phyloP scores from a whole-genome alignment of 1,284 basidiomycete genomes.

The Trichosporon sp. region DNA sequence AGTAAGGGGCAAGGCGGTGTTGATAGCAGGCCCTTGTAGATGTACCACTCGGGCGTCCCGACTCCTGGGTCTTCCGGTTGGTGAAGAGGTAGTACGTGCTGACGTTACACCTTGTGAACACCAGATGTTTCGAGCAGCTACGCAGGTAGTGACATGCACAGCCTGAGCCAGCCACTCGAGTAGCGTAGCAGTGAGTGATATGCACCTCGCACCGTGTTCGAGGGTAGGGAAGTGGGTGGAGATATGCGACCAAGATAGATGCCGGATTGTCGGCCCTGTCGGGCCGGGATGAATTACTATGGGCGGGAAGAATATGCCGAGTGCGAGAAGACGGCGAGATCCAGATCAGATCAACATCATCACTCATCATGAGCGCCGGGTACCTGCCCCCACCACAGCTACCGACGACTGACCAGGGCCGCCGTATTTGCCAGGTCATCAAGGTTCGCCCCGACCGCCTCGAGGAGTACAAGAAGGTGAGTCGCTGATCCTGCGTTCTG shows the following conservation, averaged over 20 bases:
- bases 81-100: no score
- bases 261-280: neutral
- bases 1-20: no score
- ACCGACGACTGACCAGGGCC: constrained; percentile 58
- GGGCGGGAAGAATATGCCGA: constrained; percentile 4
- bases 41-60: no score
- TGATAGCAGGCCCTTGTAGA: no score
- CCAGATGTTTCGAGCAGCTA: neutral
- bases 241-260: neutral
- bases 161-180: neutral
- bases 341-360: neutral
- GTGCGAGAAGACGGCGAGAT: neutral
- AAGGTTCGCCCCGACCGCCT: constrained; percentile 68
- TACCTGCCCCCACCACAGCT: constrained; percentile 39
- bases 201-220: neutral
- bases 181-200: neutral
- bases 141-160: no score
- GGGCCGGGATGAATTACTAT: neutral
- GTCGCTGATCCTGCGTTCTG: constrained; percentile 17
- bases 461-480: constrained; percentile 67
- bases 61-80: no score
- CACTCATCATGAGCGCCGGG: constrained; percentile 1
- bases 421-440: constrained; percentile 74
- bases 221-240: neutral
- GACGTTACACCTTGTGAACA: no score